Evolutionary conservation across 306 rosid species (phyloP).

Genomic region (Elaeagnus macrophylla): DNA sequence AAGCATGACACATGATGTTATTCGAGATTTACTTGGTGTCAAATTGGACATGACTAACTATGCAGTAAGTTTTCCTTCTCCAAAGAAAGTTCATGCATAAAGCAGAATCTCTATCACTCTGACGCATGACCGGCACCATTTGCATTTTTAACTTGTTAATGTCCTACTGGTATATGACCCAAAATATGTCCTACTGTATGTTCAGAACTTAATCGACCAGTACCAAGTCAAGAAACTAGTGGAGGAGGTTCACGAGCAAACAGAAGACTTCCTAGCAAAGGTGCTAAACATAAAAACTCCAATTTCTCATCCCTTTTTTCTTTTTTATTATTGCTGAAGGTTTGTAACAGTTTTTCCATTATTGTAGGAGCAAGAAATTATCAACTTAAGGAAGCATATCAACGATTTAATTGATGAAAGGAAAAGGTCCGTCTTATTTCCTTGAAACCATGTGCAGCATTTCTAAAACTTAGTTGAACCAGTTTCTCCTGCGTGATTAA

Average conservation of each 20-base stretch:
- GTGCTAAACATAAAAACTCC: slow-evolving; percentile 21
- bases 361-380: slow-evolving; percentile 60
- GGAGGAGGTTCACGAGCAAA: slow-evolving; percentile 60
- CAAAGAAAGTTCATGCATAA: too few relatives aligned
- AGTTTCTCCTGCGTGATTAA: too few relatives aligned
- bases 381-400: slow-evolving; percentile 44
- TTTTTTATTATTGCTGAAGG: slow-evolving; percentile 2
- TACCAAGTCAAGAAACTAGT: slow-evolving; percentile 57
- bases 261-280: slow-evolving; percentile 55
- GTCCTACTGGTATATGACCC: slow-evolving; percentile 13
- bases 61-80: slow-evolving; percentile 50
- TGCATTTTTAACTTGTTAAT: slow-evolving; percentile 24
- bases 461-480: not conserved
- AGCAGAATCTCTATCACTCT: slow-evolving; percentile 2
- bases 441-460: not conserved
- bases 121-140: slow-evolving; percentile 8
- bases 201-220: slow-evolving; percentile 67
- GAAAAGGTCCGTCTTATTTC: slow-evolving; percentile 47
- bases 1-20: slow-evolving; percentile 97
- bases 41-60: slow-evolving; percentile 79
- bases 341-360: slow-evolving; percentile 2
- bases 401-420: slow-evolving; percentile 62
- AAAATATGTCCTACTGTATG: too few relatives aligned
- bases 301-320: not conserved
- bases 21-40: slow-evolving; percentile 88